Conservation (phyloP, 2,329 filamentous ascomycete genomes). For the Aspergillus fijiensis region DNA sequence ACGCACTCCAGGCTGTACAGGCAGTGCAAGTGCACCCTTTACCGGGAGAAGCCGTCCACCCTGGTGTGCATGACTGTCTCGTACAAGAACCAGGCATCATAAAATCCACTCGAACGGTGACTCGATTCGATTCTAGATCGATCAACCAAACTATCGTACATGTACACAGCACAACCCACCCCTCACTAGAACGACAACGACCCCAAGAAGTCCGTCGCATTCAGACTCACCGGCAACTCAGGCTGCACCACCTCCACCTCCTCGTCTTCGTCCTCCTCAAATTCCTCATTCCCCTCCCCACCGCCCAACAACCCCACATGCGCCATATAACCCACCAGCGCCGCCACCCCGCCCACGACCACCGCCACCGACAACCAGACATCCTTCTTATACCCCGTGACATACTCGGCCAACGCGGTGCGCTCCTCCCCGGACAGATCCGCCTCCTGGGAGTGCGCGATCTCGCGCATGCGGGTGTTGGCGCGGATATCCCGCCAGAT, state of each 20-base stretch:
- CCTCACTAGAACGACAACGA: no score
- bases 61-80: no score
- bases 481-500: conserved; percentile 38
- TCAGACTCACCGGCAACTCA: conserved; percentile 12
- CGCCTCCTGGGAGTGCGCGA: conserved; percentile 26
- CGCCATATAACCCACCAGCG: conserved; percentile 40
- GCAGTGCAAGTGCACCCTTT: no score
- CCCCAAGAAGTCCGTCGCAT: conserved; percentile 20
- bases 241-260: not conserved
- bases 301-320: conserved; percentile 30
- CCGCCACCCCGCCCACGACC: conserved; percentile 34
- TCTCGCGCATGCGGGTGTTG: conserved; percentile 39
- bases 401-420: conserved; percentile 25
- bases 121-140: no score
- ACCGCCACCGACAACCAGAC: conserved; percentile 37
- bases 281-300: conserved; percentile 5
- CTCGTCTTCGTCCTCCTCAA: conserved; percentile 18
- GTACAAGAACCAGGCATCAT: no score
- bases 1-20: no score
- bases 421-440: conserved; percentile 28
- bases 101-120: no score
- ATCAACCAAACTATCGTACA: no score
- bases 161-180: no score
- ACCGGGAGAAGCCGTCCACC: no score
- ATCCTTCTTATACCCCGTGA: conserved; percentile 32